Evolutionary conservation across 345 rosid species (phyloP), one percentile per base, ranked within the genome.

Genomic region (Aquilaria yunnanensis): DNA sequence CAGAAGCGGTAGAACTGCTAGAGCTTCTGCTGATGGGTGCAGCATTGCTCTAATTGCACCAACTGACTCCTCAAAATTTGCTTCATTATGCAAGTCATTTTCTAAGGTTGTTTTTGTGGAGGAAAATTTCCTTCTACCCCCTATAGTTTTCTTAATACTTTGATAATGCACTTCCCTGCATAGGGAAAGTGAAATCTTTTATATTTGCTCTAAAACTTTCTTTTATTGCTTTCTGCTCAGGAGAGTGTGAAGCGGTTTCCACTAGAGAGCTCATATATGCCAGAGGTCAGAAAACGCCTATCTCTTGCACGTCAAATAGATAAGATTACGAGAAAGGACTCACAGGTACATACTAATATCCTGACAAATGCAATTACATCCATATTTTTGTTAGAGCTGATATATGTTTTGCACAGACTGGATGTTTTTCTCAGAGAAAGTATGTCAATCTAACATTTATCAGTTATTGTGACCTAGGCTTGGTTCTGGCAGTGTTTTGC

Each of bases 1-100:
- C 67, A 82, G 99, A 83, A 89, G 99, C 77, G 99, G 99, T 52
- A 84, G 99, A 74, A 91, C 97, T 63, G 96, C 99, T 64, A 85
- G 99, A 75, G 96, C 97, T 55, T 90, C 76, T 55, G 69, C 86
- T 54, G 99, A 94, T 71, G 99, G 99, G 57, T 94, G 99, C 80
- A 94, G 88, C 70, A 85, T 94, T 77, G 93, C 96, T 67, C 70
- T 90, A 58, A 79, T 94, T 67, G 81, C 96, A 12, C 74, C 99
- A 33, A 80, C 69, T 56, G 99, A 94, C 46, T 72, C 85, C 13
- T 80, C 96, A 56, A 94, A 94, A 70, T 91, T 88, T 74, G 91
- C 88, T 62, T 65, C 97, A 10, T 69, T 94, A 55, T 90, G 97
- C 86, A 86, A 83, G 75, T 90, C 97, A 58, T 90, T 94, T 74